Evolutionary conservation across 306 rosid genomes (phyloP).

Genomic region (Coriaria nepalensis): DNA sequence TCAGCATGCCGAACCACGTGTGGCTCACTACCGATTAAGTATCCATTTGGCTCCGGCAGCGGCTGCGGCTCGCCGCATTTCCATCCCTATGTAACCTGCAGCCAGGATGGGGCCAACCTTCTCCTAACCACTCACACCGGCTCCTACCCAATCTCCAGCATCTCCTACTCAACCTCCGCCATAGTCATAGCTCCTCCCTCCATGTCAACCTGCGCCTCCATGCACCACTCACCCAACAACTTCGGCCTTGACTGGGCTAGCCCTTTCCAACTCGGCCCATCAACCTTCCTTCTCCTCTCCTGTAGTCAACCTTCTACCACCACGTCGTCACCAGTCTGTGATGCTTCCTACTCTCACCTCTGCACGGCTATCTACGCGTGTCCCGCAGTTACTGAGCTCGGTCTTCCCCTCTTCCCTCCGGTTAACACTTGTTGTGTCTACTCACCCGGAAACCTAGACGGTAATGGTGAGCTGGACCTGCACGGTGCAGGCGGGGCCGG

Average conservation of each 20-base stretch:
- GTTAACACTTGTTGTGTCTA: conserved; percentile 55
- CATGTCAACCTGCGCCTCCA: conserved; percentile 55
- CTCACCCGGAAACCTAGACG: conserved; percentile 40
- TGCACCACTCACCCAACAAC: conserved; percentile 27
- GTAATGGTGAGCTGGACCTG: conserved; percentile 32
- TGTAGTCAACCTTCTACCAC: conserved; percentile 30
- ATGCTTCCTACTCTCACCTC: conserved; percentile 33
- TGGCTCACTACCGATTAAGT: conserved; percentile 33
- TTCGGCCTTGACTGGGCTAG: conserved; percentile 46
- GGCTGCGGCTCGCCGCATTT: conserved; percentile 61
- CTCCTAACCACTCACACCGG: conserved; percentile 46
- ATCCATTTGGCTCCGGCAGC: conserved; percentile 48
- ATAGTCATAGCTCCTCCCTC: conserved; percentile 30
- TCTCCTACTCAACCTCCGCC: conserved; percentile 45
- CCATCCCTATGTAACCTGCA: conserved; percentile 38
- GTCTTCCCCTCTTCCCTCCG: conserved; percentile 40
- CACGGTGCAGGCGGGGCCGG: no score
- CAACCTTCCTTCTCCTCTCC: conserved; percentile 52
- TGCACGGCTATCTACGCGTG: conserved; percentile 54
- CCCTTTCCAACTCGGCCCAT: conserved; percentile 45
- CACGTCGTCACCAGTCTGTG: conserved; percentile 30
- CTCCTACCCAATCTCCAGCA: conserved; percentile 39
- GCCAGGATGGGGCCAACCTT: conserved; percentile 13
- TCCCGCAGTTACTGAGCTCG: conserved; percentile 29
- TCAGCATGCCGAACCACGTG: conserved; percentile 36